These are phyloP conservation scores for Boechera stricta DNA, from an alignment of 345 rosid species.

Conservation along the genomic window DNA sequence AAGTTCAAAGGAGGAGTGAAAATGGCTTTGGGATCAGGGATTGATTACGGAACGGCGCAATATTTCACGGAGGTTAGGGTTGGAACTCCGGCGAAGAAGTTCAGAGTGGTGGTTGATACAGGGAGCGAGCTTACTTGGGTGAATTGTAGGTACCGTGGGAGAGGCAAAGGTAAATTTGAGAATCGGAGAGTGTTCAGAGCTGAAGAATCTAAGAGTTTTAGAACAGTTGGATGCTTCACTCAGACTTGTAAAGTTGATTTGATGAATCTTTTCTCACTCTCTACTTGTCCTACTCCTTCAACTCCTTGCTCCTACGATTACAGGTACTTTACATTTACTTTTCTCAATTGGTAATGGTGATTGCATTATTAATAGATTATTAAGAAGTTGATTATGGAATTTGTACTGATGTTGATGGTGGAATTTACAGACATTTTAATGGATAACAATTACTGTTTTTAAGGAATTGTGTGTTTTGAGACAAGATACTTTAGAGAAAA, in stretches of 20 bases:
- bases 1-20: slow-evolving; percentile 22
- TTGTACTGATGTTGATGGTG: slow-evolving; percentile 6
- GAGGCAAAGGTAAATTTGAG: slow-evolving; percentile 8
- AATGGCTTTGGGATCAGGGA: slow-evolving; percentile 53
- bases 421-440: slow-evolving; percentile 19
- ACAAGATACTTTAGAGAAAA: slow-evolving; percentile 27
- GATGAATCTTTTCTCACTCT: slow-evolving; percentile 58
- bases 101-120: slow-evolving; percentile 60
- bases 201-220: slow-evolving; percentile 54
- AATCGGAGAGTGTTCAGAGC: slow-evolving; percentile 49
- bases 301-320: slow-evolving; percentile 66
- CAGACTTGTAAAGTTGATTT: slow-evolving; percentile 58
- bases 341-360: neutral
- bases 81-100: slow-evolving; percentile 66
- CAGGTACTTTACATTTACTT: slow-evolving; percentile 46
- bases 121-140: slow-evolving; percentile 70
- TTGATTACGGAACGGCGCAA: slow-evolving; percentile 57
- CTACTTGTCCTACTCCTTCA: slow-evolving; percentile 54
- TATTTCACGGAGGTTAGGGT: slow-evolving; percentile 55
- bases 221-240: slow-evolving; percentile 56
- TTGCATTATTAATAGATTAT: slow-evolving; percentile 15
- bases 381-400: neutral
- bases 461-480: slow-evolving; percentile 20
- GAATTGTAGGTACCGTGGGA: slow-evolving; percentile 46
- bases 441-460: slow-evolving; percentile 17